Evolutionary conservation across 2,329 filamentous ascomycete genomes (phyloP).

Genomic region (Trichoderma atrobrunneum): DNA sequence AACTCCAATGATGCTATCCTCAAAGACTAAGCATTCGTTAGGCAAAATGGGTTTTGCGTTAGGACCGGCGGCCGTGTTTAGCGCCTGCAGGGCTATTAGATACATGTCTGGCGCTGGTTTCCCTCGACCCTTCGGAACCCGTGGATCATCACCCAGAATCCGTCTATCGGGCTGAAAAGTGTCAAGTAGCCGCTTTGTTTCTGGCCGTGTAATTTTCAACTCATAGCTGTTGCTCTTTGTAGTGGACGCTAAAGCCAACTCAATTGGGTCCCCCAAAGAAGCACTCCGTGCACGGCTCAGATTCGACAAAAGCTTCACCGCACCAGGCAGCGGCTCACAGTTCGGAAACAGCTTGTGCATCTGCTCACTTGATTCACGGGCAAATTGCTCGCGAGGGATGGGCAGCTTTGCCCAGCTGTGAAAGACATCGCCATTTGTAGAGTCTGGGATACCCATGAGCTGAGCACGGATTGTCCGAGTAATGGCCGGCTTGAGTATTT

Average conservation of each 20-base stretch:
- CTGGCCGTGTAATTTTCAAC: not conserved
- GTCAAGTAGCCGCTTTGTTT: not conserved
- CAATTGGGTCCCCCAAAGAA: not conserved
- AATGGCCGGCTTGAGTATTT: not conserved
- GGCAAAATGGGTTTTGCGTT: constrained; percentile 52
- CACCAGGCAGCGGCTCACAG: not conserved
- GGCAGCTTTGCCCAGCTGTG: not conserved
- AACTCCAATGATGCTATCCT: constrained; percentile 69
- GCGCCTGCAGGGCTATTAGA: constrained; percentile 60
- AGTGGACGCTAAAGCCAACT: not conserved
- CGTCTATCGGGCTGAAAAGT: not conserved
- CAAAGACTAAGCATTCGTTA: constrained; percentile 70
- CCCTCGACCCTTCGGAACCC: constrained; percentile 48
- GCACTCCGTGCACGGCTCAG: not conserved
- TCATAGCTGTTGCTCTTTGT: not conserved
- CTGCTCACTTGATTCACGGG: not conserved
- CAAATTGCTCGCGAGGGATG: not conserved
- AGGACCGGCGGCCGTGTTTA: constrained; percentile 56
- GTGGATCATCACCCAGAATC: not conserved
- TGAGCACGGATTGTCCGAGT: not conserved
- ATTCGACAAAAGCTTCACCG: not conserved
- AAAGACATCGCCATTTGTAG: not conserved
- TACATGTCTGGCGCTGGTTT: constrained; percentile 76
- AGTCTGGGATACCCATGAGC: constrained; percentile 3
- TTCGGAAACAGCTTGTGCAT: not conserved